Percentiles rank a stretch among this genome's conserved stretches.
Conservation (phyloP, 306 rosid genomes). For the Clitoria ternatea region DNA sequence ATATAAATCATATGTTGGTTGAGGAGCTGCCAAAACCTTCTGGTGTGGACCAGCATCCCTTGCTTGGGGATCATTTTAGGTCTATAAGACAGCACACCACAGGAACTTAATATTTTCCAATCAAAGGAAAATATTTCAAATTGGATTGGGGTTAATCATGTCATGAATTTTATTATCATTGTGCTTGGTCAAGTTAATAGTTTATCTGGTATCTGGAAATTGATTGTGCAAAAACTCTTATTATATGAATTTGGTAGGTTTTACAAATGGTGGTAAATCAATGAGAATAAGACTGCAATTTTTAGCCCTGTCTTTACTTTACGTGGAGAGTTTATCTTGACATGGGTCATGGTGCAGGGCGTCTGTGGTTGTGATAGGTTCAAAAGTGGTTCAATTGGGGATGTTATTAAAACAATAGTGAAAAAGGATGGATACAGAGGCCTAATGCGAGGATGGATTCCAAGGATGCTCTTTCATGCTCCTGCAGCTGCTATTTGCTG, state of each 20-base stretch:
- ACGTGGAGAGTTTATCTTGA: slow-evolving; percentile 12
- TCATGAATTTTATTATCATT: not conserved
- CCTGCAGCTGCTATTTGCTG: slow-evolving; percentile 99
- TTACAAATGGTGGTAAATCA: not conserved
- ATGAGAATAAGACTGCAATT: not conserved
- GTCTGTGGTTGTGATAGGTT: slow-evolving; percentile 95
- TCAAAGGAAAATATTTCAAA: not conserved
- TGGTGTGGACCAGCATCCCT: not conserved
- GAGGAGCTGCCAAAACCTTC: not conserved
- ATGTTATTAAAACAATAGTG: slow-evolving; percentile 64
- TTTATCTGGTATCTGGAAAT: not conserved
- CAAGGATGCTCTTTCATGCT: slow-evolving; percentile 96
- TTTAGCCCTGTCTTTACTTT: not conserved
- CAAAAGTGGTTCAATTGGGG: slow-evolving; percentile 70
- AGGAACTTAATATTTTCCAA: not conserved
- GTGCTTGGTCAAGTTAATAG: not conserved
- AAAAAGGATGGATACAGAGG: slow-evolving; percentile 85
- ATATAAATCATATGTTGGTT: not conserved
- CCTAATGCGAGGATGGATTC: slow-evolving; percentile 91
- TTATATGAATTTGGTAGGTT: slow-evolving; percentile 5
- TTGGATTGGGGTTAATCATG: not conserved
- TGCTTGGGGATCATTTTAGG: not conserved
- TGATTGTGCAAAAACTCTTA: not conserved
- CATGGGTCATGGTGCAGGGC: slow-evolving; percentile 57
- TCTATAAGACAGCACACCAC: not conserved